Evolutionary conservation across 2,329 filamentous ascomycete genomes (phyloP), one percentile per base, ranked within the genome.

Genomic region (Aspergillus sp.): DNA sequence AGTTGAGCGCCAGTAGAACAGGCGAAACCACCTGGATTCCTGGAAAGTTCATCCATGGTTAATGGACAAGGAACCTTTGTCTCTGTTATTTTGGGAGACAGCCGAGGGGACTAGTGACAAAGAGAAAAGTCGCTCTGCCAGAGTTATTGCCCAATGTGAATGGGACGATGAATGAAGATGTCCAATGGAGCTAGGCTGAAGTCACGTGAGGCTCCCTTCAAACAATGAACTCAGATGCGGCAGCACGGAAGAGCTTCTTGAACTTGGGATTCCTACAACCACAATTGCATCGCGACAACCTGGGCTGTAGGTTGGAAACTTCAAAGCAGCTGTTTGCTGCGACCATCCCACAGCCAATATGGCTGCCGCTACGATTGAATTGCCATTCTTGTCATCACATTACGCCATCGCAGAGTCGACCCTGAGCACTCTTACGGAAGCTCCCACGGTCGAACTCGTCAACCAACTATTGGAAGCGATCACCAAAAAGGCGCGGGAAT

Each of bases 401-500:
- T 86, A 83, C 68, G 77, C 80, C 30, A 72, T 88, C 48, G 77
- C 83, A 11, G 81, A 86, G 69, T 70, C 79, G n/a, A 81, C 81
- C 7, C 69, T 88, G 53, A 77, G 80, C 34, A 78, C 81, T 20
- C 73, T 88, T 51, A 76, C 83, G 8, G 79, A 85, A 62, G 75
- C 77, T 45, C 86, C 86, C 61, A 97, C 92, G 3, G 79, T 83
- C 61, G 91, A 96, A 12, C 85, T 96, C 24, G 89, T 97, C 63
- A 83, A 84, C 58, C 80, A 84, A 42, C 81, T 99, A 52, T 83
- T 99, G 41, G 81, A 85, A 61, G 88, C 89, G 24, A 85, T 98
- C 53, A 84, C 88, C 22, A 79, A 80, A 30, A 96, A 95, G 74
- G 91, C 90, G 37, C 89, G 88, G 67, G 91, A 96, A 68, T 88